Percentiles rank a stretch among this genome's conserved stretches.
phyloP scores from a whole-genome alignment of 2,329 filamentous ascomycete genomes.

The Madurella mycetomatis region DNA sequence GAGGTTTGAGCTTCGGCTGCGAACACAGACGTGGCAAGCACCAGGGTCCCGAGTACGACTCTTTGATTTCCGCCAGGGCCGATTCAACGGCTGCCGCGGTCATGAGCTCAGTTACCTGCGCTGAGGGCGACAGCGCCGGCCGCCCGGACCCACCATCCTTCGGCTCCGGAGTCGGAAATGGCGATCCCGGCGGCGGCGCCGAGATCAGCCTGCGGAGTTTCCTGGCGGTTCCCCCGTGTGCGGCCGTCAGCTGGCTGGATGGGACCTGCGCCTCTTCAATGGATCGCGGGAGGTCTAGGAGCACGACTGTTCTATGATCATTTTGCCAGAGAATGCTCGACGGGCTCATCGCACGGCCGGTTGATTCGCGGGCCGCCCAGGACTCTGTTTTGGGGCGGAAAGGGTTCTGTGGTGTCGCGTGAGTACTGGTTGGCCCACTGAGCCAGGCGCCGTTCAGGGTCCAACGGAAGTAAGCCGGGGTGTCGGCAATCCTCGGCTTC shows the following conservation, averaged over 20 bases:
- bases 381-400: too few relatives aligned
- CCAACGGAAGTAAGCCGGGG: constrained; percentile 8
- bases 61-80: constrained; percentile 38
- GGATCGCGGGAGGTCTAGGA: constrained; percentile 67
- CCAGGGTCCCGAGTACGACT: constrained; percentile 41
- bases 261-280: constrained; percentile 62
- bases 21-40: constrained; percentile 39
- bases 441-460: background rate
- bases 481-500: constrained; percentile 31
- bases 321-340: constrained; percentile 52
- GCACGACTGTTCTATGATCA: constrained; percentile 43
- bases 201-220: constrained; percentile 42
- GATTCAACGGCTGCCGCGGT: constrained; percentile 42
- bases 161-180: constrained; percentile 51
- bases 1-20: background rate
- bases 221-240: background rate
- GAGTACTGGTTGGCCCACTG: constrained; percentile 14
- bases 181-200: constrained; percentile 37
- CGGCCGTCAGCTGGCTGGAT: constrained; percentile 28
- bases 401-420: background rate
- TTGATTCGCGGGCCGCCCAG: background rate
- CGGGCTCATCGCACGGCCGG: constrained; percentile 9
- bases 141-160: constrained; percentile 29
- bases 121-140: constrained; percentile 34
- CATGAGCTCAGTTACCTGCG: constrained; percentile 53